Evolutionary conservation across 2,329 filamentous ascomycete genomes (phyloP).

Genomic region (Colletotrichum lindemuthianum): DNA sequence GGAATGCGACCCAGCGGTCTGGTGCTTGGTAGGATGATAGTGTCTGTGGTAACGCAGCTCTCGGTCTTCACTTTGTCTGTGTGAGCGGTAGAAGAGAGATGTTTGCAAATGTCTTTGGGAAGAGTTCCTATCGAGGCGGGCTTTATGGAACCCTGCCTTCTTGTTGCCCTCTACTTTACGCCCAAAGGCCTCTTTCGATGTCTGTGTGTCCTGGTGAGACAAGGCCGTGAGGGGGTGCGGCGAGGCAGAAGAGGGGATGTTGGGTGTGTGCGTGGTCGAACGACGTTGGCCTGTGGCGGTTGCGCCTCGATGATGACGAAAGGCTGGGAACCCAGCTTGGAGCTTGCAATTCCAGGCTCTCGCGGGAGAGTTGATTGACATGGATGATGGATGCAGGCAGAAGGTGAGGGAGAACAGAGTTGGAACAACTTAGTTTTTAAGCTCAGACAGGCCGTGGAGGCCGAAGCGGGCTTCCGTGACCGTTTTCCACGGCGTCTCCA

Average conservation of each 20-base stretch:
- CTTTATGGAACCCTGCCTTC: slow-evolving; percentile 29
- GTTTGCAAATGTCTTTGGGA: slow-evolving; percentile 23
- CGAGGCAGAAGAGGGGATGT: slow-evolving; percentile 13
- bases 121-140: slow-evolving; percentile 23
- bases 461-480: slow-evolving; percentile 28
- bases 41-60: slow-evolving; percentile 30
- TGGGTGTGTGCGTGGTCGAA: background rate
- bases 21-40: slow-evolving; percentile 3
- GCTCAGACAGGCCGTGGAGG: slow-evolving; percentile 27
- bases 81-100: slow-evolving; percentile 6
- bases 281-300: slow-evolving; percentile 4
- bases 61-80: slow-evolving; percentile 19
- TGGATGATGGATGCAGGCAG: background rate
- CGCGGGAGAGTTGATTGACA: slow-evolving; percentile 11
- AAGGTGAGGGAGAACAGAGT: slow-evolving; percentile 1
- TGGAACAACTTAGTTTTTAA: slow-evolving; percentile 22
- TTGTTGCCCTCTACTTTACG: background rate
- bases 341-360: slow-evolving; percentile 3
- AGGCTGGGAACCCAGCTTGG: background rate
- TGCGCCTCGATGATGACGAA: slow-evolving; percentile 21
- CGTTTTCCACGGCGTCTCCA: slow-evolving; percentile 1
- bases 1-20: slow-evolving; percentile 18
- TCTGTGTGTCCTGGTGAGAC: slow-evolving; percentile 33
- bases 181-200: slow-evolving; percentile 11
- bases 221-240: slow-evolving; percentile 22